These are phyloP conservation scores for Mortierella sp. DNA, from an alignment of 371 early-diverging fungal species.

Conservation along the genomic window DNA sequence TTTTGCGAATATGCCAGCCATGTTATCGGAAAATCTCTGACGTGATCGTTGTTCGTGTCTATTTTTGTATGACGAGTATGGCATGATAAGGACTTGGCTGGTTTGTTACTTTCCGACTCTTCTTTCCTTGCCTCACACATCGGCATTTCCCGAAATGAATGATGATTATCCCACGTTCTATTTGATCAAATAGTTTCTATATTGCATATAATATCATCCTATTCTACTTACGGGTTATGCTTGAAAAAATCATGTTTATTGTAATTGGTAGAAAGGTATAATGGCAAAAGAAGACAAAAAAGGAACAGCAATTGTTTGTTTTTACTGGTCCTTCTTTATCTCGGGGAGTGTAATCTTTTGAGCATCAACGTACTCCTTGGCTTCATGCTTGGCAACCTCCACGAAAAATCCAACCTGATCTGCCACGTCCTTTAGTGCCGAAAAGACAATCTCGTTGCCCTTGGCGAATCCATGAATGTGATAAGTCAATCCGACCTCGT, in stretches of 20 bases:
- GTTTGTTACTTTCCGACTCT: no score
- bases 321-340: conserved; percentile 41
- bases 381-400: conserved; percentile 68
- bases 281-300: neutral
- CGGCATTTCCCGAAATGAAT: neutral
- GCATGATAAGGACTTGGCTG: no score
- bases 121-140: neutral
- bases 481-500: conserved; percentile 75
- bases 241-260: neutral
- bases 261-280: neutral
- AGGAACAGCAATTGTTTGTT: neutral
- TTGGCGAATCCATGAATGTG: conserved; percentile 78
- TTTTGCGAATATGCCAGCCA: no score
- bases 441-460: conserved; percentile 77
- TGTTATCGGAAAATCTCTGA: no score
- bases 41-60: no score
- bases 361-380: conserved; percentile 52
- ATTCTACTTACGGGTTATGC: no score
- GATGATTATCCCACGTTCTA: neutral
- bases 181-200: no score
- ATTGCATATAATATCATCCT: no score
- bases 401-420: conserved; percentile 76
- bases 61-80: no score
- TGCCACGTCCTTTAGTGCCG: conserved; percentile 76
- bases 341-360: conserved; percentile 46